Conservation (phyloP, 768 basidiomycete species). For the Wakefieldia striispora region DNA sequence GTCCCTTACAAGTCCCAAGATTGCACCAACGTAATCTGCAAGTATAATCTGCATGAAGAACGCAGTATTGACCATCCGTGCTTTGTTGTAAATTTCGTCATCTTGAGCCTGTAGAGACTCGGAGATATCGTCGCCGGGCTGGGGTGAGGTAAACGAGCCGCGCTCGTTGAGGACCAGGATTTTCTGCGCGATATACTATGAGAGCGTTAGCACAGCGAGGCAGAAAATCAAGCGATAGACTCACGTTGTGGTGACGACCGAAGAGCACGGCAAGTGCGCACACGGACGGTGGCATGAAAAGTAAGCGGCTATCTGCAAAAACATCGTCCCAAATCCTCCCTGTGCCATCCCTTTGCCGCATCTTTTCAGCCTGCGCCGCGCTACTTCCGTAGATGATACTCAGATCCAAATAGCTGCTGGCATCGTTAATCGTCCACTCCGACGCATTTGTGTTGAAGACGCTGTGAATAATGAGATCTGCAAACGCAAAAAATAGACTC, state of each 20-base stretch:
- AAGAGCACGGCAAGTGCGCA: conserved; percentile 69
- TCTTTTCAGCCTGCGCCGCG: conserved; percentile 41
- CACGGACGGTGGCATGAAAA: conserved; percentile 70
- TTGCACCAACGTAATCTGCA: conserved; percentile 70
- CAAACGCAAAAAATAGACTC: conserved; percentile 75
- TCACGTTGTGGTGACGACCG: conserved; percentile 71
- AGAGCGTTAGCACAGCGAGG: conserved; percentile 5
- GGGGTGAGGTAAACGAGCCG: conserved; percentile 38
- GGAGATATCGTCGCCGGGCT: conserved; percentile 11
- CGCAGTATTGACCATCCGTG: conserved; percentile 71
- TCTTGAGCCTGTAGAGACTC: conserved; percentile 48
- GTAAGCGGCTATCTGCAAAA: conserved; percentile 63
- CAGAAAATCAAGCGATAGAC: conserved; percentile 18
- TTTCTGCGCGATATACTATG: conserved; percentile 66
- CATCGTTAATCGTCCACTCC: conserved; percentile 55
- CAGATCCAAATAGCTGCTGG: conserved; percentile 75
- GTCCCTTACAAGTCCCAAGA: conserved; percentile 68
- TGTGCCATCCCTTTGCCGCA: conserved; percentile 63
- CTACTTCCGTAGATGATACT: conserved; percentile 71
- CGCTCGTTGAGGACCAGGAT: conserved; percentile 68
- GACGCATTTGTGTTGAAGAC: conserved; percentile 57
- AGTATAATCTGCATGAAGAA: conserved; percentile 72
- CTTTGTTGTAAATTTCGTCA: conserved; percentile 73
- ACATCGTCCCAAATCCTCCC: conserved; percentile 68
- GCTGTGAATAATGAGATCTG: conserved; percentile 70